A percentile compares a stretch with the other conserved stretches of the same genome.
Conservation (phyloP, 306 rosid species). For the cucumber (Cucumis sativus) region DNA sequence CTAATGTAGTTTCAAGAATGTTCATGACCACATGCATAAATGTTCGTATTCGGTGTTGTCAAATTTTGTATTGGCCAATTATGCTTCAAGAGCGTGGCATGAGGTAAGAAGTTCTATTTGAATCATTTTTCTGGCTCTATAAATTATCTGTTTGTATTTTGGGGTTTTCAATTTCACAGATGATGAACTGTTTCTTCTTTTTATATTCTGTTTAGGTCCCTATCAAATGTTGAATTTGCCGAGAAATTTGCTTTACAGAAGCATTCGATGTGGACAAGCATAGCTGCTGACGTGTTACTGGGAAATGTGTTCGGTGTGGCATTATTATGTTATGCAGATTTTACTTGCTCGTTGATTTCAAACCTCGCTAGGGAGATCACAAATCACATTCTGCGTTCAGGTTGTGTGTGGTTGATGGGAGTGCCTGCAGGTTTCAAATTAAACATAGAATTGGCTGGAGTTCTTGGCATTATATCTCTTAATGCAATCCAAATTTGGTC, state of each 20-base stretch:
- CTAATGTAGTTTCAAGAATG: constrained; percentile 27
- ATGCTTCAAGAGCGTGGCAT: constrained; percentile 58
- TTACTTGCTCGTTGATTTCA: constrained; percentile 31
- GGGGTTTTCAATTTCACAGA: constrained; percentile 4
- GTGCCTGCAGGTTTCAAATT: constrained; percentile 93
- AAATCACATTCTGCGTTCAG: constrained; percentile 62
- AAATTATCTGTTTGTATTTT: background rate
- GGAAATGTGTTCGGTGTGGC: constrained; percentile 77
- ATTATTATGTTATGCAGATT: constrained; percentile 48
- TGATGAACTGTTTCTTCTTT: constrained; percentile 21
- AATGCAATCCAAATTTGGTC: constrained; percentile 92
- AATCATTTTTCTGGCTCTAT: background rate
- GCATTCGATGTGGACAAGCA: constrained; percentile 81
- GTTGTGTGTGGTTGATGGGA: constrained; percentile 98
- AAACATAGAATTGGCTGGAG: constrained; percentile 75
- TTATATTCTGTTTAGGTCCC: constrained; percentile 35
- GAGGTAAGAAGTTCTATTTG: constrained; percentile 36
- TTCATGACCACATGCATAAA: constrained; percentile 51
- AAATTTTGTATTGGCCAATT: constrained; percentile 88
- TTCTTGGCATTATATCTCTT: constrained; percentile 72
- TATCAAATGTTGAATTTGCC: constrained; percentile 64
- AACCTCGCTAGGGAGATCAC: constrained; percentile 50
- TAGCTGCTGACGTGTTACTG: constrained; percentile 58
- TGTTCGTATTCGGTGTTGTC: constrained; percentile 55
- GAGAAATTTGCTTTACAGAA: constrained; percentile 76